phyloP scores from a whole-genome alignment of 108 stramenopile genomes.

The Stephanodiscus triporus region DNA sequence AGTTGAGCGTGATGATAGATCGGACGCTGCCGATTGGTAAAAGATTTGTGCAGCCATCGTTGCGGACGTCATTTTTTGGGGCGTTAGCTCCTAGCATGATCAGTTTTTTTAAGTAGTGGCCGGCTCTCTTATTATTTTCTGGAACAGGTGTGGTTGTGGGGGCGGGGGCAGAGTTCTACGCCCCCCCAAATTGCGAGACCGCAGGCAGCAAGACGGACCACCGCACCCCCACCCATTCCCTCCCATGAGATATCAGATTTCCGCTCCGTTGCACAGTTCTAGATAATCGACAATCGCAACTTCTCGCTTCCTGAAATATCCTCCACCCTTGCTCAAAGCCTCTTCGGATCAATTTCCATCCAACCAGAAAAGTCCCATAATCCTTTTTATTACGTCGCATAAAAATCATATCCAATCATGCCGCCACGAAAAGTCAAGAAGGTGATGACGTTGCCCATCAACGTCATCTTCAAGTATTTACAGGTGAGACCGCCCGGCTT shows the following conservation, averaged over 20 bases:
- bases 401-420: constrained; percentile 21
- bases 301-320: not conserved
- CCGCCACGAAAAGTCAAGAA: constrained; percentile 89
- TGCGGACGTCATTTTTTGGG: not conserved
- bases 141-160: too few relatives aligned
- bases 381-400: not conserved
- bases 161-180: too few relatives aligned
- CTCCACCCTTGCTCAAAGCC: not conserved
- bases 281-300: too few relatives aligned
- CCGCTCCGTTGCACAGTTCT: too few relatives aligned
- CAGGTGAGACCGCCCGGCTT: constrained; percentile 66
- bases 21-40: constrained; percentile 25
- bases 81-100: not conserved
- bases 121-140: too few relatives aligned
- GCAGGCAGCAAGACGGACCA: too few relatives aligned
- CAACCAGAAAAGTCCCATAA: not conserved
- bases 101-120: too few relatives aligned
- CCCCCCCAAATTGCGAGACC: too few relatives aligned
- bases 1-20: constrained; percentile 32
- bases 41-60: constrained; percentile 2
- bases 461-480: constrained; percentile 96
- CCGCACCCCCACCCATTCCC: too few relatives aligned
- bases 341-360: not conserved
- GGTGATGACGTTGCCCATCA: constrained; percentile 96
- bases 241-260: too few relatives aligned